These are phyloP conservation scores for Cyberlindnera maritima DNA, from an alignment of 805 yeast species.

Conservation along the genomic window DNA sequence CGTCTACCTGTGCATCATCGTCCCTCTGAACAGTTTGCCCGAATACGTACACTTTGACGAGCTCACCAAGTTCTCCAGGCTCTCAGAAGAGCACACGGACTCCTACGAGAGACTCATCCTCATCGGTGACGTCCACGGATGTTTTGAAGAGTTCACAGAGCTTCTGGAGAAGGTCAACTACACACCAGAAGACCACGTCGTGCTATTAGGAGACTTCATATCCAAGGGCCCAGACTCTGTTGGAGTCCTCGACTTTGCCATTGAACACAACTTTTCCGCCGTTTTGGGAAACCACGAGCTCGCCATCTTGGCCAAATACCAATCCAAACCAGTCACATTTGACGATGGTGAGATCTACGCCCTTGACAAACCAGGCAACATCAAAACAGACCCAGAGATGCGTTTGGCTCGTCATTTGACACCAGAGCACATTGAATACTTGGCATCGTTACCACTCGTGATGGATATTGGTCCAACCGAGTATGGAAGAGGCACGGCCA, in stretches of 20 bases:
- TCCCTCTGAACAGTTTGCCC: constrained; percentile 10
- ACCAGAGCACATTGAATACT: constrained; percentile 58
- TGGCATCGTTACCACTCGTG: constrained; percentile 64
- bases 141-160: constrained; percentile 49
- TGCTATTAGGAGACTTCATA: constrained; percentile 81
- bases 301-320: constrained; percentile 63
- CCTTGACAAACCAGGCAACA: constrained; percentile 20
- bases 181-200: constrained; percentile 52
- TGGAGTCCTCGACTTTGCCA: constrained; percentile 63
- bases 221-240: constrained; percentile 80
- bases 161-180: constrained; percentile 51
- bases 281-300: constrained; percentile 90
- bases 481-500: constrained; percentile 38
- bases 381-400: constrained; percentile 18
- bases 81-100: background rate
- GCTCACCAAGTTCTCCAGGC: constrained; percentile 1
- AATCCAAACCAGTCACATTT: constrained; percentile 34
- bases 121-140: constrained; percentile 90
- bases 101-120: constrained; percentile 48
- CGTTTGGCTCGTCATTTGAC: constrained; percentile 32
- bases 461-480: constrained; percentile 54
- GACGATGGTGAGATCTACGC: constrained; percentile 18
- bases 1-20: constrained; percentile 8
- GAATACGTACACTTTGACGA: constrained; percentile 7
- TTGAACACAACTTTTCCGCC: constrained; percentile 60